phyloP scores from a whole-genome alignment of 1,139 yeast species.

The Hanseniaspora uvarum region DNA sequence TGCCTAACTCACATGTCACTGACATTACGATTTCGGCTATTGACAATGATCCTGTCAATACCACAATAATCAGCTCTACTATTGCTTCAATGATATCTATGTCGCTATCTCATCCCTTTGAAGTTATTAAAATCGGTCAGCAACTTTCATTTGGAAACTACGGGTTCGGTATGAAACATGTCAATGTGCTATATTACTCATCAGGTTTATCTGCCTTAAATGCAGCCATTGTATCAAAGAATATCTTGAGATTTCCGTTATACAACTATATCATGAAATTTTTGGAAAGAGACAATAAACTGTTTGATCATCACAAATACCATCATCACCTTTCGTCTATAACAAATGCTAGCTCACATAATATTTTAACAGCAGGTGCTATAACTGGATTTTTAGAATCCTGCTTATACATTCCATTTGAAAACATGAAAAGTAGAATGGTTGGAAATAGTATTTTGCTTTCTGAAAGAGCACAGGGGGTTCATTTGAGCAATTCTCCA shows the following conservation, averaged over 20 bases:
- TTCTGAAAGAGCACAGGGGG: constrained; percentile 19
- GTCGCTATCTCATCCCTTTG: constrained; percentile 71
- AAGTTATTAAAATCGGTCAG: constrained; percentile 64
- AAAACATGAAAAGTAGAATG: constrained; percentile 75
- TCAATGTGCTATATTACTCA: constrained; percentile 42
- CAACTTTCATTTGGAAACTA: constrained; percentile 44
- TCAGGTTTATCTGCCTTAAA: constrained; percentile 73
- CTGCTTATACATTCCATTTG: constrained; percentile 80
- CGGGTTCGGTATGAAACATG: constrained; percentile 32
- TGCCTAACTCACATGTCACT: constrained; percentile 1
- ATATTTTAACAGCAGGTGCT: constrained; percentile 73
- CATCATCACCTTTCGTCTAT: constrained; percentile 24
- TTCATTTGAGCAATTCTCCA: constrained; percentile 12
- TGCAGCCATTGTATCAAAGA: constrained; percentile 64
- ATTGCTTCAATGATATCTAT: constrained; percentile 31
- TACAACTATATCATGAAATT: constrained; percentile 70
- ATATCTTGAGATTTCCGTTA: constrained; percentile 58
- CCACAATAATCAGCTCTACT: constrained; percentile 9
- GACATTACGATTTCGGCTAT: constrained; percentile 1
- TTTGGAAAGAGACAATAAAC: constrained; percentile 41
- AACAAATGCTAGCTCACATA: constrained; percentile 52
- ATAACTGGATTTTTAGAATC: constrained; percentile 79
- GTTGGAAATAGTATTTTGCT: constrained; percentile 48
- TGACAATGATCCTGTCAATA: constrained; percentile 6
- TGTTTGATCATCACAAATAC: constrained; percentile 6